Percentiles rank a stretch among this genome's conserved stretches.
Conservation (phyloP, 257 asterid species). For the Solanum ahanhuiri region DNA sequence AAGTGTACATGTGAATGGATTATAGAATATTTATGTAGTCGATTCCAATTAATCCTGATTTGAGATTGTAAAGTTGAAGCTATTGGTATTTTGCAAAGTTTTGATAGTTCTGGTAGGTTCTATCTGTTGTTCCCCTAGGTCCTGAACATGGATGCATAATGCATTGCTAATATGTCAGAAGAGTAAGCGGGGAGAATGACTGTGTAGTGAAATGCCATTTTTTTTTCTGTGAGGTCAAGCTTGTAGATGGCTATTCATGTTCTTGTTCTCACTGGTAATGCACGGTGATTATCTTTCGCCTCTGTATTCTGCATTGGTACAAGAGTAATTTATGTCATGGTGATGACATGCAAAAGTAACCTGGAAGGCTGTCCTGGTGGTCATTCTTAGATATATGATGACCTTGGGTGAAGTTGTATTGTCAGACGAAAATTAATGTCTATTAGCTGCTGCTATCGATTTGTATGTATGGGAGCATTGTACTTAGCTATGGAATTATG, state of each 20-base stretch:
- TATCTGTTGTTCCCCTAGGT: not conserved
- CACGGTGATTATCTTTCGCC: not conserved
- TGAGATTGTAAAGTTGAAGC: not conserved
- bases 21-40: not conserved
- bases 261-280: not conserved
- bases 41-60: not conserved
- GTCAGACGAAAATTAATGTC: not conserved
- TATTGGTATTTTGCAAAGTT: not conserved
- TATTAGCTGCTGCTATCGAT: not conserved
- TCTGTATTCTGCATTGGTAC: not conserved
- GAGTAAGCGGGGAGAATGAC: not conserved
- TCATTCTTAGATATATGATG: not conserved
- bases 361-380: not conserved
- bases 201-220: not conserved
- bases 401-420: not conserved
- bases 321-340: not conserved
- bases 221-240: not conserved
- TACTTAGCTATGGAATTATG: not conserved
- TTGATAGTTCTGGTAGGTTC: not conserved
- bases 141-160: not conserved
- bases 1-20: not conserved
- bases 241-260: not conserved
- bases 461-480: not conserved
- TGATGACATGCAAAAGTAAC: not conserved
- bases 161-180: not conserved